Base-by-base conservation (phyloP, 1,284 basidiomycete genomes). In the Porodaedalea pini region DNA sequence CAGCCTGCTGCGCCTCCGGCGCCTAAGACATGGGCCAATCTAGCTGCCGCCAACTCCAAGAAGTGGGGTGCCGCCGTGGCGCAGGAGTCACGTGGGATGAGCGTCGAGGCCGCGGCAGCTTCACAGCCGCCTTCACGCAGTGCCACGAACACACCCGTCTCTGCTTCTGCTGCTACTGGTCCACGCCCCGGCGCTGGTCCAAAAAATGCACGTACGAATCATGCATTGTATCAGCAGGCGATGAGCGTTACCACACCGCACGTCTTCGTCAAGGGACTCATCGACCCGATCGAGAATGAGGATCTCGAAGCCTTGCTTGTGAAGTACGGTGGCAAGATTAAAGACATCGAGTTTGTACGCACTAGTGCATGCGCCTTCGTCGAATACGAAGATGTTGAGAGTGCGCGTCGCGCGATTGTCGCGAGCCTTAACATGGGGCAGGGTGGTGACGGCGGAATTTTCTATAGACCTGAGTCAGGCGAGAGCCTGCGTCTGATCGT, bases 341-440 rank as follows among this genome's bases (percentile, higher is more conserved):
- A 90, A 72, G 92, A 94, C 51, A 74, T 94, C 49, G 94, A 98
- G 72, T 87, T 98, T 65, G 88, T 97, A 51, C 88, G 90, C 62
- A 69, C 68, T 69, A 96, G 94, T 73, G 92, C 91, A 0, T 98
- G 94, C 69, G 96, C 95, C 0, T 98, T 98, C 79, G 80, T 95
- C 66, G 95, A 98, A 71, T 99, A 96, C 74, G 73, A 71, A 36
- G 77, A 76, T 6, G 73, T 94, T 61, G 94, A 97, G 2, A 76
- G 83, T 25, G 96, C 96, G 13, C 82, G 85, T 64, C 84, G 86
- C 57, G 96, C 96, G 2, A 95, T 98, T 65, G 74, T 81, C 23
- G 81, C 86, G 2, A 90, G 85, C 39, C 71, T 94, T 50, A 78
- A 82, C 1, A 68, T 73, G 34, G 63, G 69, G 43, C 82, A 86